Evolutionary conservation across 352 stramenopile species (phyloP), one percentile per base, ranked within the genome.

Genomic region (Phytopythium kandeliae): DNA sequence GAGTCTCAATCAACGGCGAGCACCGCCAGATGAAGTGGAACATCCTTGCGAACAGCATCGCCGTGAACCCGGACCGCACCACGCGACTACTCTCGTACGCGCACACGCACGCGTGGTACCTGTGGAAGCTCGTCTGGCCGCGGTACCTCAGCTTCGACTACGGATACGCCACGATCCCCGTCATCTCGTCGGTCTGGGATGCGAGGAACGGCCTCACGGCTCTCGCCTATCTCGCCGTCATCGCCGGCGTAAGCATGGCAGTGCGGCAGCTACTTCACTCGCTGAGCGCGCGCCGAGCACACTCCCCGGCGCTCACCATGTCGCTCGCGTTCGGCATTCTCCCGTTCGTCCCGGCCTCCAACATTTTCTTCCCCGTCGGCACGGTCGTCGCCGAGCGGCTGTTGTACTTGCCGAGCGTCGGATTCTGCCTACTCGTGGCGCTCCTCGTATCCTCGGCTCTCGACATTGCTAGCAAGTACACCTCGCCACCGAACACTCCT

Each of bases 301-400:
- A 79, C 11, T 19, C 48, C 9, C 24, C 69, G 34, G 19, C 60
- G 4, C 40, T 88, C 12, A 52, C 87, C 49, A 63, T 71, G 44
- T 67, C 78, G 37, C 82, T 89, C 30, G 69, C 70, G 7, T 83
- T 98, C 55, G 74, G 78, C 11, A 58, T 85, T 6, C 64, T 97
- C 12, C 84, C 90, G 10, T 98, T 97, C 59, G 34, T 97, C 1
- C 92, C 92, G 13, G 90, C 82, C 19, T 91, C 85, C n/a, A 96
- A 98, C 49, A 31, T 95, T 13, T 54, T 97, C 21, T 95, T 98
- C 46, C 86, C 89, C 4, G 83, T 98, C 19, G 92, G 92, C 17
- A 96, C 86, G 0, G 65, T 97, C 9, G 65, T 98, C 21, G 92
- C 86, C 1, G 92, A 98, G 77, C 72, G 92, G 16, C 58, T 98